Conservation (phyloP, 768 basidiomycete species). For the Trametes cingulata region DNA sequence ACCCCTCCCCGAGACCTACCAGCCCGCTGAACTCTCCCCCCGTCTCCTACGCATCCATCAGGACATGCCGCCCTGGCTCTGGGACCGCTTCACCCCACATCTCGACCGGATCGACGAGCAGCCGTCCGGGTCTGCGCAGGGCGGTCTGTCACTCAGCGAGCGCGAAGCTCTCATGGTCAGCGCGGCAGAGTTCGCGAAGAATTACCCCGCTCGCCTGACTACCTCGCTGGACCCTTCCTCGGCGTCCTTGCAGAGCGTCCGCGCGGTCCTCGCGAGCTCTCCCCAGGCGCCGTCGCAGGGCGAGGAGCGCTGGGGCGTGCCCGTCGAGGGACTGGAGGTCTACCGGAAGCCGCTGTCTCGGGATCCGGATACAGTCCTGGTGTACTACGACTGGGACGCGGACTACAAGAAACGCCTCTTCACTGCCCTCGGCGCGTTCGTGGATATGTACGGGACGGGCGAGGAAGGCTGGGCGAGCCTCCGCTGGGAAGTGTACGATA, state of each 20-base stretch:
- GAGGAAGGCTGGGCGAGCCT: neutral
- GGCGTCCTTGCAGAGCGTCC: neutral
- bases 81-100: neutral
- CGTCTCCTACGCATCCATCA: too few relatives aligned
- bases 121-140: neutral
- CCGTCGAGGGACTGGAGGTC: too few relatives aligned
- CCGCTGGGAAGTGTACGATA: neutral
- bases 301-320: too few relatives aligned
- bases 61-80: neutral
- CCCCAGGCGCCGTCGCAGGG: neutral
- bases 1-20: too few relatives aligned
- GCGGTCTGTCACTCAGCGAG: neutral
- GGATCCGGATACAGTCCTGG: too few relatives aligned
- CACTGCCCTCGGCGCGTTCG: neutral
- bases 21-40: too few relatives aligned
- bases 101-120: neutral
- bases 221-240: neutral
- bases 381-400: neutral
- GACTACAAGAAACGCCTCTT: neutral
- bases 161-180: neutral
- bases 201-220: neutral
- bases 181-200: neutral
- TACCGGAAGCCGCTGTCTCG: too few relatives aligned
- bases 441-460: neutral
- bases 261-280: neutral